Conservation (phyloP, 2,329 filamentous ascomycete genomes). For the Monosporascus ibericus region DNA sequence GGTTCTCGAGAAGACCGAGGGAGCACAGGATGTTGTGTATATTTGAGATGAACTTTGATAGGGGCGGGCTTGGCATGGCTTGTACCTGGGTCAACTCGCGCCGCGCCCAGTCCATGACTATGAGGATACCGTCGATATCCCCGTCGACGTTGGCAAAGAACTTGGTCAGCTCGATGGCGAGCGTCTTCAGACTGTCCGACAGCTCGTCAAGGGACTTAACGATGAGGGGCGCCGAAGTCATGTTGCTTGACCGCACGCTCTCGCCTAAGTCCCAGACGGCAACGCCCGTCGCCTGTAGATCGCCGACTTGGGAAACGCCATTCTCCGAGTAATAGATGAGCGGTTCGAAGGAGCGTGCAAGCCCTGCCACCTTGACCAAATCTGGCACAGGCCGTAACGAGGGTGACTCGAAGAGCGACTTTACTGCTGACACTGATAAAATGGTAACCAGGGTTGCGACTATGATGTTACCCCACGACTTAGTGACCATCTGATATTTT, state of each 20-base stretch:
- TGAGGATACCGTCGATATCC: constrained; percentile 84
- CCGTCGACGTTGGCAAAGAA: constrained; percentile 94
- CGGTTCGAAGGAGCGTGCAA: constrained; percentile 88
- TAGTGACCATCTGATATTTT: constrained; percentile 55
- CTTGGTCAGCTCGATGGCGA: constrained; percentile 79
- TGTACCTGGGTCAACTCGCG: constrained; percentile 72
- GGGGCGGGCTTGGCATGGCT: constrained; percentile 51
- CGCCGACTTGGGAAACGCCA: constrained; percentile 76
- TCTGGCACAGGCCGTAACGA: constrained; percentile 66
- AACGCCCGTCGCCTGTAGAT: constrained; percentile 84
- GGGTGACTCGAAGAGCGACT: constrained; percentile 64
- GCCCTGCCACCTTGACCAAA: constrained; percentile 80
- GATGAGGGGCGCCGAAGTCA: constrained; percentile 83
- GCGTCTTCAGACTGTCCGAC: constrained; percentile 75
- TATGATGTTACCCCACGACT: constrained; percentile 63
- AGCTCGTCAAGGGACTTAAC: constrained; percentile 79
- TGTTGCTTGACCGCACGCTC: constrained; percentile 81
- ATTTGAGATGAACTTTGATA: constrained; percentile 74
- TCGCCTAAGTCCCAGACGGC: constrained; percentile 94
- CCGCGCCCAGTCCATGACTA: constrained; percentile 94
- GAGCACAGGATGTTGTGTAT: constrained; percentile 70
- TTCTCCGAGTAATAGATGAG: constrained; percentile 93
- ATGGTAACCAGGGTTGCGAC: constrained; percentile 56
- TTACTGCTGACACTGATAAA: constrained; percentile 58
- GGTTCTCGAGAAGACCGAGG: constrained; percentile 53